Percentiles rank a stretch among this genome's conserved stretches.
These are phyloP conservation scores for Cardamine chenopodiifolia DNA, from an alignment of 345 rosid genomes.

Conservation along the genomic window DNA sequence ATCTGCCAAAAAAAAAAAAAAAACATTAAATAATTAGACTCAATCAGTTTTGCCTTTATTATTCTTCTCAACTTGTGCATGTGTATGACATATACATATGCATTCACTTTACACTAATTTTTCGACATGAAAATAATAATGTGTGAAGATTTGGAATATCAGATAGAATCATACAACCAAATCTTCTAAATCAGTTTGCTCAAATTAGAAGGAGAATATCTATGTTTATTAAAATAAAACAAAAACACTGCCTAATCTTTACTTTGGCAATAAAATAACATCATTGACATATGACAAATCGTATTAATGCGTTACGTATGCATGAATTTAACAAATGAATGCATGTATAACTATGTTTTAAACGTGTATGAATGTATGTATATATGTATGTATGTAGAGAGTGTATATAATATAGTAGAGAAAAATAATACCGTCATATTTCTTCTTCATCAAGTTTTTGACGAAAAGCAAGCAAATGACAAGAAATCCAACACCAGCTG, in stretches of 20 bases:
- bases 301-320: constrained; percentile 15
- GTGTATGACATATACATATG: constrained; percentile 5
- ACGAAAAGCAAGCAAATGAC: constrained; percentile 76
- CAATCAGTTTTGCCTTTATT: constrained; percentile 22
- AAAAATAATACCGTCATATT: constrained; percentile 61
- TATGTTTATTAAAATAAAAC: neutral
- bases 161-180: constrained; percentile 30
- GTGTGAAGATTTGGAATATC: constrained; percentile 23
- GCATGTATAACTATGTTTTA: neutral
- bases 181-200: neutral
- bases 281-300: neutral
- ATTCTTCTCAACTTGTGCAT: constrained; percentile 26
- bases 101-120: constrained; percentile 14
- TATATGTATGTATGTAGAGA: neutral
- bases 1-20: constrained; percentile 27
- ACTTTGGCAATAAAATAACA: neutral
- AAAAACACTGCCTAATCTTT: neutral
- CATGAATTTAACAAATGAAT: neutral
- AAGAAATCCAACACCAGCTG: constrained; percentile 81
- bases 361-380: neutral
- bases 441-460: constrained; percentile 73
- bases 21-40: neutral
- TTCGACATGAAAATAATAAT: neutral
- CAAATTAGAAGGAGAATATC: constrained; percentile 10
- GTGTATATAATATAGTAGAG: neutral